Conservation (phyloP, 1,284 basidiomycete species). For the Microbotryum violaceum region DNA sequence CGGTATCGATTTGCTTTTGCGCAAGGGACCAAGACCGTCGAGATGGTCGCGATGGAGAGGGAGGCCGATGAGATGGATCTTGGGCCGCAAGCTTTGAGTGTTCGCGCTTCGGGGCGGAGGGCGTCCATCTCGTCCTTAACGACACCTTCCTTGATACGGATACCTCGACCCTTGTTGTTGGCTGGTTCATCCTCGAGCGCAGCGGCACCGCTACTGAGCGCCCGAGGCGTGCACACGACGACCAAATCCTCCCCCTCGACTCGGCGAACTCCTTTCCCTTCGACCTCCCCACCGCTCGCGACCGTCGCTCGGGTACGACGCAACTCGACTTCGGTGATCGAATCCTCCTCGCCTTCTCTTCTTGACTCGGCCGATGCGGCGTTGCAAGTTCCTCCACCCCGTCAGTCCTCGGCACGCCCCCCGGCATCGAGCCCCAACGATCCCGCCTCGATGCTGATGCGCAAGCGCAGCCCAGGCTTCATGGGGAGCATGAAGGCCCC, state of each 20-base stretch:
- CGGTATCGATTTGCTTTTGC: conserved; percentile 24
- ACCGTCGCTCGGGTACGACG: conserved; percentile 7
- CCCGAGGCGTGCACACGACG: conserved; percentile 5
- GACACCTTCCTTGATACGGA: too few species aligned
- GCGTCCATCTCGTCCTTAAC: conserved; percentile 18
- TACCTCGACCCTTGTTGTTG: too few species aligned
- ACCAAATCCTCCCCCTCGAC: not conserved
- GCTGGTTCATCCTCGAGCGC: too few species aligned
- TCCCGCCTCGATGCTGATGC: not conserved
- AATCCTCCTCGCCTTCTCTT: not conserved
- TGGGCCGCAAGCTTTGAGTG: conserved; percentile 4
- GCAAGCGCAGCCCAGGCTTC: not conserved
- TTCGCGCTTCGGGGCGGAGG: conserved; percentile 11
- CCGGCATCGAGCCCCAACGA: too few species aligned
- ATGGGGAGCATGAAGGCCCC: not conserved
- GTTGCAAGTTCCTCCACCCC: too few species aligned
- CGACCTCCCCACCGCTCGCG: not conserved
- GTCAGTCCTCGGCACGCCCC: too few species aligned
- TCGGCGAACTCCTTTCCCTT: not conserved
- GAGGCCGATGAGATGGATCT: conserved; percentile 26
- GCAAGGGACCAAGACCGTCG: conserved; percentile 6
- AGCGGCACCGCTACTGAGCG: not conserved
- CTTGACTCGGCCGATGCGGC: too few species aligned
- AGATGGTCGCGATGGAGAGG: conserved; percentile 3
- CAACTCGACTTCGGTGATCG: conserved; percentile 16